Evolutionary conservation across 306 rosid genomes (phyloP).

Genomic region (Quercus glauca): DNA sequence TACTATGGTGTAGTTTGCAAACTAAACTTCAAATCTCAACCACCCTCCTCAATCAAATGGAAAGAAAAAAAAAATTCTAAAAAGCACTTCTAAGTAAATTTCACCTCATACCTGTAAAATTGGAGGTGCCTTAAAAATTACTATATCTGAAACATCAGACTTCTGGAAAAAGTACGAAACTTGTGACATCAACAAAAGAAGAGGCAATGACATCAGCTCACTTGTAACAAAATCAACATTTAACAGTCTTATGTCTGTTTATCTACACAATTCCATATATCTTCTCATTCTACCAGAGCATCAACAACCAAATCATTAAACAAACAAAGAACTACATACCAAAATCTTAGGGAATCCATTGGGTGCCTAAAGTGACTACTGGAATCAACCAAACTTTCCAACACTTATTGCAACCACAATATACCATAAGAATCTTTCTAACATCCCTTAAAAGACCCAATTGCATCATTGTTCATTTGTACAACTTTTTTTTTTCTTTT

Average conservation of each 20-base stretch:
- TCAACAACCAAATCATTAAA: background rate
- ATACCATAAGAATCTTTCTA: background rate
- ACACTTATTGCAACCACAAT: background rate
- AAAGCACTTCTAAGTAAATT: background rate
- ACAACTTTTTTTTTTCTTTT: too few species aligned
- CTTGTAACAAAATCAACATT: background rate
- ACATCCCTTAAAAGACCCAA: too few species aligned
- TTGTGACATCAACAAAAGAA: conserved; percentile 38
- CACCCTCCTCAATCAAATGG: background rate
- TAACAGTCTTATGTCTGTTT: background rate
- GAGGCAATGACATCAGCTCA: conserved; percentile 4
- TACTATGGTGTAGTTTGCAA: too few species aligned
- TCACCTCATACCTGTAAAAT: conserved; percentile 53
- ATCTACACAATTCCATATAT: background rate
- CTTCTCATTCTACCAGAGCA: background rate
- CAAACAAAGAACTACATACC: background rate
- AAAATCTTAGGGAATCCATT: background rate
- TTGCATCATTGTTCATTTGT: too few species aligned
- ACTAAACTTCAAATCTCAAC: background rate
- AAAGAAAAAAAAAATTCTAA: conserved; percentile 3
- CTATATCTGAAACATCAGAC: conserved; percentile 88
- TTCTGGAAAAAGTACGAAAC: conserved; percentile 76
- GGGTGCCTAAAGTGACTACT: background rate
- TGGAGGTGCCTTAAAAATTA: conserved; percentile 82
- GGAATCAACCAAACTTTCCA: background rate